Conservation (phyloP, 345 rosid species). For the Raphanus sativus region DNA sequence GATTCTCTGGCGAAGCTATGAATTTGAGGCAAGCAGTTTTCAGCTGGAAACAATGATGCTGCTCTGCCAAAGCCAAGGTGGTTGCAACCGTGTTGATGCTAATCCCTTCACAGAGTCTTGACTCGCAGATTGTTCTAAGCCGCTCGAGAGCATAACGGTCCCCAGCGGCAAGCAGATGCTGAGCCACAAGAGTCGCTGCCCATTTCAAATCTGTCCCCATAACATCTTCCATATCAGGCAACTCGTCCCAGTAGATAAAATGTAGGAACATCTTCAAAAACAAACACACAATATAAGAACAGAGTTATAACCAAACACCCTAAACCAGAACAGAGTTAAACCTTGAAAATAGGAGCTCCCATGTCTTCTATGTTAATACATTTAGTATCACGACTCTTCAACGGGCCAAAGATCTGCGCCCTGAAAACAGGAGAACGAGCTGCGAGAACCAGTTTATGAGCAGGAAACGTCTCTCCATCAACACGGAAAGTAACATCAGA, state of each 20-base stretch:
- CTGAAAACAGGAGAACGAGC: conserved; percentile 79
- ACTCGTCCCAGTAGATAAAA: conserved; percentile 77
- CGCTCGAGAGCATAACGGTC: conserved; percentile 75
- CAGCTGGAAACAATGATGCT: conserved; percentile 70
- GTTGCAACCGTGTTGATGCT: conserved; percentile 76
- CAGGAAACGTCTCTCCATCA: conserved; percentile 61
- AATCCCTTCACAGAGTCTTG: conserved; percentile 68
- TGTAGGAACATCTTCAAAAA: conserved; percentile 64
- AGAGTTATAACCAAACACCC: not conserved
- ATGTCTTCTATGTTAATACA: conserved; percentile 60
- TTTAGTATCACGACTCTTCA: conserved; percentile 53
- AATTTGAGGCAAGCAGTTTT: conserved; percentile 74
- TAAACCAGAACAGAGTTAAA: conserved; percentile 25
- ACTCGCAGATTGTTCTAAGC: conserved; percentile 67
- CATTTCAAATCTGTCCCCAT: conserved; percentile 57
- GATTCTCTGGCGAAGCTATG: conserved; percentile 54
- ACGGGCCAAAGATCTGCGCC: conserved; percentile 80
- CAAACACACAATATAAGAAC: not conserved
- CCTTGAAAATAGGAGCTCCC: conserved; percentile 70
- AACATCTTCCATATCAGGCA: conserved; percentile 72
- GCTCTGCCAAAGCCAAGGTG: conserved; percentile 77
- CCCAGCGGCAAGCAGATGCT: conserved; percentile 84
- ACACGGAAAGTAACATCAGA: conserved; percentile 61
- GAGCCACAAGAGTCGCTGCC: conserved; percentile 72
- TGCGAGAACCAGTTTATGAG: conserved; percentile 75